Conservation (phyloP, 2,329 filamentous ascomycete genomes). For the Pseudopithomyces chartarum region DNA sequence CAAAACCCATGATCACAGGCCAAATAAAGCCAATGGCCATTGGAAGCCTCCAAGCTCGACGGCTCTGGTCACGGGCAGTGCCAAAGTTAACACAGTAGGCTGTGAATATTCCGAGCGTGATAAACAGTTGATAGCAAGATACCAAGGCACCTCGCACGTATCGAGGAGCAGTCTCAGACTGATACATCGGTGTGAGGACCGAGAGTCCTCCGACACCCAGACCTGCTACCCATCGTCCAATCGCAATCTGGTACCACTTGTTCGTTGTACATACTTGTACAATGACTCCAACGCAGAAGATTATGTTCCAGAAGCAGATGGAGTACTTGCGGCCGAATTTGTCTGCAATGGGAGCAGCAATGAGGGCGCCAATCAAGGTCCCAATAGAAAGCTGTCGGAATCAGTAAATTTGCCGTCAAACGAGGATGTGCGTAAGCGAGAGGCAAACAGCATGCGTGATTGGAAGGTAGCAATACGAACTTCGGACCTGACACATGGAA, state of each 20-base stretch:
- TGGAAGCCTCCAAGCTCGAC: slow-evolving; percentile 67
- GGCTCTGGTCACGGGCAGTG: slow-evolving; percentile 55
- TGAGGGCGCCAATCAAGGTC: slow-evolving; percentile 73
- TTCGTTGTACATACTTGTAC: slow-evolving; percentile 65
- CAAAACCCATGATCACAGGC: slow-evolving; percentile 58
- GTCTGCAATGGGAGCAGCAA: slow-evolving; percentile 63
- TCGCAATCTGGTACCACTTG: slow-evolving; percentile 67
- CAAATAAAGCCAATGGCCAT: slow-evolving; percentile 64
- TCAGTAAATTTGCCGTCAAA: not conserved
- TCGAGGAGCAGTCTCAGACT: slow-evolving; percentile 68
- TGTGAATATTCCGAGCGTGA: slow-evolving; percentile 68
- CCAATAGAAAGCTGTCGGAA: slow-evolving; percentile 64
- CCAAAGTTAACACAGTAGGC: slow-evolving; percentile 63
- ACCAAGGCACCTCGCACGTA: slow-evolving; percentile 68
- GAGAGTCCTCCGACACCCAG: slow-evolving; percentile 68
- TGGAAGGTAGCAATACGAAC: not conserved
- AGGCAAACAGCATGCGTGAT: not conserved
- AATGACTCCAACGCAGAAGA: slow-evolving; percentile 67
- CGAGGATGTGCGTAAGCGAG: too few relatives aligned
- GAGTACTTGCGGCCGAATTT: slow-evolving; percentile 64
- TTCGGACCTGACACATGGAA: not conserved
- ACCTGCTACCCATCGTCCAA: slow-evolving; percentile 69
- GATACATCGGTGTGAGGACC: slow-evolving; percentile 65
- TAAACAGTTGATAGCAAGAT: slow-evolving; percentile 69
- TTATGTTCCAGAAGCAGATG: slow-evolving; percentile 66